Percentiles rank a stretch among this genome's conserved stretches.
These are phyloP conservation scores for Nyctanthes arbortristis DNA, from an alignment of 257 asterid genomes.

Conservation along the genomic window DNA sequence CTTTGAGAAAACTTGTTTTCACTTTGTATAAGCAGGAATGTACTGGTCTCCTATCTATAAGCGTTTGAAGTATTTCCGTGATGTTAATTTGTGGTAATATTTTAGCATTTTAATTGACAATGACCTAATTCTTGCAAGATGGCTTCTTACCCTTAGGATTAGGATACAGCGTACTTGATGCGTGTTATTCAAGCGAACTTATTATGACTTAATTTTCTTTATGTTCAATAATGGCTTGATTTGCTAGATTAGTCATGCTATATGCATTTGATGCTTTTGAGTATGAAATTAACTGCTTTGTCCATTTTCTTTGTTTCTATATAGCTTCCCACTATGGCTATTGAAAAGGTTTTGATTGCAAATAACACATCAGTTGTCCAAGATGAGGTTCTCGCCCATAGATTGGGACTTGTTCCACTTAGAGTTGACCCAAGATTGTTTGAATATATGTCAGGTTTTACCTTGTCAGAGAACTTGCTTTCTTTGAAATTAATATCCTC, in stretches of 20 bases:
- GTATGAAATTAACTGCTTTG: conserved; percentile 7
- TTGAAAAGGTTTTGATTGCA: conserved; percentile 86
- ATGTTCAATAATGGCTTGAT: neutral
- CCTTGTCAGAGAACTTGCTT: conserved; percentile 1
- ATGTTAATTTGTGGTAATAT: neutral
- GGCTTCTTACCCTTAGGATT: no score
- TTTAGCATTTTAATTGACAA: conserved; percentile 10
- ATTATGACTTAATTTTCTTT: no score
- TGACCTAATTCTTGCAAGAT: conserved; percentile 3
- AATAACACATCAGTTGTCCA: conserved; percentile 91
- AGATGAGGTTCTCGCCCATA: conserved; percentile 97
- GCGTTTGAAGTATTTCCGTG: neutral
- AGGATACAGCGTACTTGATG: no score
- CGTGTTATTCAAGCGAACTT: no score
- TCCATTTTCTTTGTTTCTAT: conserved; percentile 10
- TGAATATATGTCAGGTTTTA: conserved; percentile 71
- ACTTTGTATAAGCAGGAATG: conserved; percentile 4
- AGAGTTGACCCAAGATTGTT: conserved; percentile 87
- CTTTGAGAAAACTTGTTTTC: neutral
- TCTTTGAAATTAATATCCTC: conserved; percentile 8
- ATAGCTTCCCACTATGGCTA: conserved; percentile 95
- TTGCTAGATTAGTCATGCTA: neutral
- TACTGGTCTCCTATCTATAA: neutral
- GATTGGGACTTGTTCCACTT: conserved; percentile 91
- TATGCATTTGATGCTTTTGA: conserved; percentile 4